Percentiles rank a stretch among this genome's conserved stretches.
These are phyloP conservation scores for Nyctanthes arbortristis DNA, from an alignment of 257 asterid genomes.

Conservation along the genomic window DNA sequence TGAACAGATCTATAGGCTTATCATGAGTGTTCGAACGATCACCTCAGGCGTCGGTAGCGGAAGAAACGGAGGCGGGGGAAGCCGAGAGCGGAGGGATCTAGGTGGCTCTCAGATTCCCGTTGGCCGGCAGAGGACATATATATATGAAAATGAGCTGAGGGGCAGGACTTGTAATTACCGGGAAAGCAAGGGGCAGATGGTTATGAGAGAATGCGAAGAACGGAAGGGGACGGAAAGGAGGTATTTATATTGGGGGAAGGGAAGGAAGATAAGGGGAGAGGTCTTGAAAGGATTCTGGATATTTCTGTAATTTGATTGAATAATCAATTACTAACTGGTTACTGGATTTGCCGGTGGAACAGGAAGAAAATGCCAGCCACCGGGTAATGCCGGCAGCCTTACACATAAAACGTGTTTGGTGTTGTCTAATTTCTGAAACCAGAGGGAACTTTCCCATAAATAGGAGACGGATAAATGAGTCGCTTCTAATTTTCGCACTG, in stretches of 20 bases:
- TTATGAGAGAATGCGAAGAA: background rate
- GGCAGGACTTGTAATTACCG: background rate
- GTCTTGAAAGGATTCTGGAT: background rate
- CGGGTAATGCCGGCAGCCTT: no score
- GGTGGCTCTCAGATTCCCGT: constrained; percentile 46
- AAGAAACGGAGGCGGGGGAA: constrained; percentile 46
- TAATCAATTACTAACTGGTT: background rate
- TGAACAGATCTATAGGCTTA: background rate
- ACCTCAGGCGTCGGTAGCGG: constrained; percentile 50
- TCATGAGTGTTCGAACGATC: background rate
- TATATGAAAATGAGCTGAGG: constrained; percentile 9
- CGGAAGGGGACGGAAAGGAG: background rate
- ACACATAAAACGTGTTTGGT: no score
- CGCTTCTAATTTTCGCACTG: no score
- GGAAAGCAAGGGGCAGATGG: background rate
- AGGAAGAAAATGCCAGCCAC: no score
- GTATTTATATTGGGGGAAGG: constrained; percentile 19
- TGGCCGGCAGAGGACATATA: constrained; percentile 44
- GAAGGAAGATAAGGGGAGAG: background rate
- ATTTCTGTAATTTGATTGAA: background rate
- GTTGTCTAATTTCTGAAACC: no score
- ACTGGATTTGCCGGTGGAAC: background rate
- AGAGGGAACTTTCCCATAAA: no score
- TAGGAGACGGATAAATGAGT: no score
- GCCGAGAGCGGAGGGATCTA: constrained; percentile 36